Evolutionary conservation across 345 rosid species (phyloP).

Genomic region (Pistacia atlantica): DNA sequence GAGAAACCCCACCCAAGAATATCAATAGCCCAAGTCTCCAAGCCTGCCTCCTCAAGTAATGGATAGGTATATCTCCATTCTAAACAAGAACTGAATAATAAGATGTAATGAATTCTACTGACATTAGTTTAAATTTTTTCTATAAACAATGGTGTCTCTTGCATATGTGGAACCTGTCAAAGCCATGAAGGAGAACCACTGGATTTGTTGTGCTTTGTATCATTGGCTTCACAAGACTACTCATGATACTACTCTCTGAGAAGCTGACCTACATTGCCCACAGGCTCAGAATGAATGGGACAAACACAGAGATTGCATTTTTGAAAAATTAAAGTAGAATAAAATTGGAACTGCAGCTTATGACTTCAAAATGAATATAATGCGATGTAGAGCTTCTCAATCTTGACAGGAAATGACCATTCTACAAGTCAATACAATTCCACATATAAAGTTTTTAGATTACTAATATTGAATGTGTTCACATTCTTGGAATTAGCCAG

Average conservation of each 20-base stretch:
- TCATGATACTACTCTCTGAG: constrained; percentile 55
- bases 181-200: constrained; percentile 87
- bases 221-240: constrained; percentile 80
- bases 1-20: constrained; percentile 98
- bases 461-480: constrained; percentile 1
- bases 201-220: constrained; percentile 50
- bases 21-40: constrained; percentile 91
- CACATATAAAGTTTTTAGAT: background rate
- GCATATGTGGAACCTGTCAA: constrained; percentile 64
- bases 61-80: constrained; percentile 93
- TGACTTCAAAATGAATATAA: background rate
- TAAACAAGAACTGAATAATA: constrained; percentile 78
- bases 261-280: constrained; percentile 55
- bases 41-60: constrained; percentile 85
- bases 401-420: background rate
- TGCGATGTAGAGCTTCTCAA: background rate
- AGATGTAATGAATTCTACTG: constrained; percentile 30
- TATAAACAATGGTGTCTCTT: background rate
- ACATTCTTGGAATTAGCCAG: background rate
- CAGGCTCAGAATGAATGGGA: background rate
- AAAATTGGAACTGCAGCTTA: background rate
- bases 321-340: background rate
- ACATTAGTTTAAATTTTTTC: background rate
- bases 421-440: background rate
- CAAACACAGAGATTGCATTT: background rate